These are phyloP conservation scores for Fragilariopsis cylindrus DNA, from an alignment of 108 stramenopile species.

Conservation along the genomic window DNA sequence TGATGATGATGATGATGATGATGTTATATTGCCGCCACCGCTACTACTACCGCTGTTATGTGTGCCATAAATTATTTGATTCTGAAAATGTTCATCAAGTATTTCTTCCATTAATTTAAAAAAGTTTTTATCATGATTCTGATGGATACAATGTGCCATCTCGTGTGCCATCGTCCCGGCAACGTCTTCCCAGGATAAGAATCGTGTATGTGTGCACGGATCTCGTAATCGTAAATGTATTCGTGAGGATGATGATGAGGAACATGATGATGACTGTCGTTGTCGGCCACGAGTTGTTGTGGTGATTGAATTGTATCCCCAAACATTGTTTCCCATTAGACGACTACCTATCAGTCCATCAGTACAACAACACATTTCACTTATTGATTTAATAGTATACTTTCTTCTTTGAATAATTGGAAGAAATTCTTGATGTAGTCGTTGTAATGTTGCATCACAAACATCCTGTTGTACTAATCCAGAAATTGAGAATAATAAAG, in stretches of 20 bases:
- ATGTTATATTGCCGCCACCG: neutral
- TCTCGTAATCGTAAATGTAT: conserved; percentile 82
- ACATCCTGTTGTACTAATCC: conserved; percentile 42
- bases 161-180: conserved; percentile 87
- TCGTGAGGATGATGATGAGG: neutral
- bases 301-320: conserved; percentile 75
- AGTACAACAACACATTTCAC: conserved; percentile 86
- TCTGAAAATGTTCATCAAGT: conserved; percentile 58
- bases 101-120: conserved; percentile 86
- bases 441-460: conserved; percentile 44
- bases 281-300: neutral
- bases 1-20: neutral
- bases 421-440: conserved; percentile 67
- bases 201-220: conserved; percentile 31
- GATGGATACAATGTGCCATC: conserved; percentile 66
- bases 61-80: conserved; percentile 24
- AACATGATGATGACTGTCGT: conserved; percentile 37
- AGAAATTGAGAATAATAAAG: conserved; percentile 37
- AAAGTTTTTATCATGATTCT: conserved; percentile 62
- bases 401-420: conserved; percentile 61
- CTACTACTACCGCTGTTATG: no score
- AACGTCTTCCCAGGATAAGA: conserved; percentile 65
- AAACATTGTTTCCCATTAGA: conserved; percentile 58
- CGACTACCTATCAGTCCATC: conserved; percentile 50
- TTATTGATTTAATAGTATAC: conserved; percentile 61